Evolutionary conservation across 495 filamentous ascomycete species (phyloP), one percentile per base, ranked within the genome.

Genomic region (Umbilicaria muhlenbergii): DNA sequence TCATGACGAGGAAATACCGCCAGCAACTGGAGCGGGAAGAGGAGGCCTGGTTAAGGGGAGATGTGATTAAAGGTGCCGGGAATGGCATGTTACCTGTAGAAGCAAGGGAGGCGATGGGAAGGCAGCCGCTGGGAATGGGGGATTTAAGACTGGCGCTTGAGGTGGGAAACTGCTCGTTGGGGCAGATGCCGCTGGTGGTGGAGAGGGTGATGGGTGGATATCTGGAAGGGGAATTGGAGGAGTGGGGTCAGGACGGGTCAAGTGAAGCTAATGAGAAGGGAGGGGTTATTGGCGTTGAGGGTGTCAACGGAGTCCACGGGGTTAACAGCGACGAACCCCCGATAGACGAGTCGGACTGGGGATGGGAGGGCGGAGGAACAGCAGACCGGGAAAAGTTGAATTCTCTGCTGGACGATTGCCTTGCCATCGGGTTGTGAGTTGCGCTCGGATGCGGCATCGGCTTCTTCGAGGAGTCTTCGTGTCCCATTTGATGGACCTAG

Each of bases 1-100:
- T 94, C 51, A 80, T 85, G 62, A 93, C 82, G 16, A 73, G 80
- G 42, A 77, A 75, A 46, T 94, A 88, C 54, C 77, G 76, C 36
- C 62, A 73, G 34, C 79, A 82, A 53, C 63, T 89, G 11, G 76
- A 78, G 46, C 63, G 65, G 34, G 86, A 93, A 59, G 85, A 93
- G 53, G 65, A 74, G 45, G 71, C 71, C 2, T 77, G 69, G 32
- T 70, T 71, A 15, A 65, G 71, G 10, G 83, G 82, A 3, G 81
- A 86, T 44, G 60, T 91, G 3, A 73, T 75, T 34, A 81, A 83
- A 59, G 67, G 68, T 41, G 52, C 56, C 1, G 62, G 61, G 12
- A 81, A 66, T 40, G 87, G 81, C 3, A 56, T 88, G n/a, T 60
- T 92, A 21, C 86, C 84, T 5, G 60, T 85, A 37, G 80, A 93